Evolutionary conservation across 352 stramenopile species (phyloP).

Genomic region (Phytopythium mirpurense): DNA sequence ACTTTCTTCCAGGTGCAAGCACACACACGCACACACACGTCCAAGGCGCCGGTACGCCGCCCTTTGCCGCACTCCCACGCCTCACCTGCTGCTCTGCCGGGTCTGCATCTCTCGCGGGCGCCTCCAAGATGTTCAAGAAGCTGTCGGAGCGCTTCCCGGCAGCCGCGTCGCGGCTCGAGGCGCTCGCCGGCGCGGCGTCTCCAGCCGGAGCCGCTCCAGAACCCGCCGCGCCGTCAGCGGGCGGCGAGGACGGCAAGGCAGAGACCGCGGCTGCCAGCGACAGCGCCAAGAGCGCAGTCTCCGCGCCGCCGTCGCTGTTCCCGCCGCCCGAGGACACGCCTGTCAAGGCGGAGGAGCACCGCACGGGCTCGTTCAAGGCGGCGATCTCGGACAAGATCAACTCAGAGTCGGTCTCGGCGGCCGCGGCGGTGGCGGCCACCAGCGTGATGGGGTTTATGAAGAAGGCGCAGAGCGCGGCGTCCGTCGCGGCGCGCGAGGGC

Average conservation of each 20-base stretch:
- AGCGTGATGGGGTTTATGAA: slow-evolving; percentile 84
- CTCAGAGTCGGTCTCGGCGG: slow-evolving; percentile 59
- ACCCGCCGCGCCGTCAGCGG: slow-evolving; percentile 16
- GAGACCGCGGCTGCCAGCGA: slow-evolving; percentile 5
- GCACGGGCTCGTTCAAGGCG: slow-evolving; percentile 45
- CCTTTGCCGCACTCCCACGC: not conserved
- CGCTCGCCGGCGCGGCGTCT: slow-evolving; percentile 28
- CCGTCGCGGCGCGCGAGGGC: slow-evolving; percentile 65
- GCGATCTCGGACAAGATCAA: slow-evolving; percentile 63
- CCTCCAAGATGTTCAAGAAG: slow-evolving; percentile 62
- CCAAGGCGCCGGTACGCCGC: too few species aligned
- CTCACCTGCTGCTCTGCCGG: not conserved
- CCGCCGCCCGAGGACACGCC: slow-evolving; percentile 3
- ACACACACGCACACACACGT: not conserved
- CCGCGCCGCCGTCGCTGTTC: slow-evolving; percentile 17
- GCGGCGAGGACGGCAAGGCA: slow-evolving; percentile 7
- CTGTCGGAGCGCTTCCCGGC: slow-evolving; percentile 71
- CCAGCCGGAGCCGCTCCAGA: slow-evolving; percentile 9
- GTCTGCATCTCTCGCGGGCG: not conserved
- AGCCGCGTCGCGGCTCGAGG: slow-evolving; percentile 64
- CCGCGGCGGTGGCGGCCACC: slow-evolving; percentile 51
- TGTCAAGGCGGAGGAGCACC: slow-evolving; percentile 31
- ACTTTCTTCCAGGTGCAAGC: not conserved
- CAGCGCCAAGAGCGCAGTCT: not conserved
- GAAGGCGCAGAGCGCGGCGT: slow-evolving; percentile 72